phyloP scores from a whole-genome alignment of 192 early-diverging fungal genomes.

The Linnemannia exigua region DNA sequence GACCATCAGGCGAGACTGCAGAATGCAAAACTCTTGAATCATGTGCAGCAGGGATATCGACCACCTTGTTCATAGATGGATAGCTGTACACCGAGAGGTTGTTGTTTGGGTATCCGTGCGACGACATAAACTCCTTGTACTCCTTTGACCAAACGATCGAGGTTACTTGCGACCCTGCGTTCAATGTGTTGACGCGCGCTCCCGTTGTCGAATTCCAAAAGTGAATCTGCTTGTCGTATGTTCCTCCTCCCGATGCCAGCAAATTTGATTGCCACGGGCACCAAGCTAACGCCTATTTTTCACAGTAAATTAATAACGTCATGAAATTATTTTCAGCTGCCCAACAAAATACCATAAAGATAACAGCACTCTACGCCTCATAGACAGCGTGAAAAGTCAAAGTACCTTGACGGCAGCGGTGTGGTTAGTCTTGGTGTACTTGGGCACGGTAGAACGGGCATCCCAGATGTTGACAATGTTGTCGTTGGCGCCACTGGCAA shows the following conservation, averaged over 20 bases:
- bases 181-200: conserved; percentile 70
- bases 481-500: conserved; percentile 97
- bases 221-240: conserved; percentile 89
- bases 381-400: too few species aligned
- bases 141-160: conserved; percentile 92
- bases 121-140: conserved; percentile 88
- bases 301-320: conserved; percentile 47
- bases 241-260: conserved; percentile 93
- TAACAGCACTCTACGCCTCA: too few species aligned
- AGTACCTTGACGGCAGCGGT: conserved; percentile 90
- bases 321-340: not conserved
- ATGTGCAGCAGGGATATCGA: conserved; percentile 85
- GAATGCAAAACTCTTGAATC: conserved; percentile 91
- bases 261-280: conserved; percentile 91
- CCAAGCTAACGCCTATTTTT: conserved; percentile 88
- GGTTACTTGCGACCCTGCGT: conserved; percentile 93
- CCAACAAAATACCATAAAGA: too few species aligned
- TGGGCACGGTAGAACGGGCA: conserved; percentile 70
- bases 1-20: conserved; percentile 91
- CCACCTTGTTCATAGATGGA: conserved; percentile 77
- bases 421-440: conserved; percentile 81
- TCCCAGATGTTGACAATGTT: conserved; percentile 95
- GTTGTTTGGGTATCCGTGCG: conserved; percentile 94
- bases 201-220: conserved; percentile 92
- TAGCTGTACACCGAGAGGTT: conserved; percentile 90